phyloP scores from a whole-genome alignment of 352 stramenopile genomes.

The Phytophthora tentaculata region DNA sequence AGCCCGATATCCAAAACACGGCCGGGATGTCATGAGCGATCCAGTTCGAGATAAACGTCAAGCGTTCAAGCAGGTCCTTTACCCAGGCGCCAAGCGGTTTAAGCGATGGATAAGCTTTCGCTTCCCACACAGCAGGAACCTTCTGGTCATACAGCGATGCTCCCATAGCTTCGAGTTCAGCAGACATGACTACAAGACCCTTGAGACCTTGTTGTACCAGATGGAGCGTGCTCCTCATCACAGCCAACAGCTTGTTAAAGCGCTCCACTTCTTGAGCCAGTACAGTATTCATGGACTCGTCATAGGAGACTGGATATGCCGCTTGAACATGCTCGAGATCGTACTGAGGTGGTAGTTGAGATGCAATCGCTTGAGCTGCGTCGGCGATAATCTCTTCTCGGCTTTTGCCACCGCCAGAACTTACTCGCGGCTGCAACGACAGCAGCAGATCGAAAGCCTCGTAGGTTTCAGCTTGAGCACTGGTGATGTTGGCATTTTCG shows the following conservation, averaged over 20 bases:
- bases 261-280: constrained; percentile 92
- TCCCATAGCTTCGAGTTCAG: constrained; percentile 88
- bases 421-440: constrained; percentile 87
- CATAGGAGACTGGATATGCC: constrained; percentile 87
- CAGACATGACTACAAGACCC: constrained; percentile 88
- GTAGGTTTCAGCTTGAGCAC: constrained; percentile 90
- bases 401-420: constrained; percentile 74
- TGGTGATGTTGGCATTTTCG: constrained; percentile 95
- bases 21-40: constrained; percentile 77
- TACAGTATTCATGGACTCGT: constrained; percentile 93
- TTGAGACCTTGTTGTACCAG: constrained; percentile 90
- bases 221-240: constrained; percentile 87
- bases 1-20: constrained; percentile 93
- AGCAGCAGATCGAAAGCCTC: constrained; percentile 89
- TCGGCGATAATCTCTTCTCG: constrained; percentile 90
- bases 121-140: constrained; percentile 87
- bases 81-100: constrained; percentile 91
- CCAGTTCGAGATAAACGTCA: constrained; percentile 75
- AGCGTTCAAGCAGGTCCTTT: constrained; percentile 83
- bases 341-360: constrained; percentile 72
- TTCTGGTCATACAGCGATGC: constrained; percentile 89
- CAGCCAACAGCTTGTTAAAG: constrained; percentile 86
- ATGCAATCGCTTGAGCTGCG: constrained; percentile 85
- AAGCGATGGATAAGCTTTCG: constrained; percentile 91
- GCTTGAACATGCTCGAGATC: constrained; percentile 89